phyloP scores from a whole-genome alignment of 192 early-diverging fungal species.

The Backusella parvicylindrica region DNA sequence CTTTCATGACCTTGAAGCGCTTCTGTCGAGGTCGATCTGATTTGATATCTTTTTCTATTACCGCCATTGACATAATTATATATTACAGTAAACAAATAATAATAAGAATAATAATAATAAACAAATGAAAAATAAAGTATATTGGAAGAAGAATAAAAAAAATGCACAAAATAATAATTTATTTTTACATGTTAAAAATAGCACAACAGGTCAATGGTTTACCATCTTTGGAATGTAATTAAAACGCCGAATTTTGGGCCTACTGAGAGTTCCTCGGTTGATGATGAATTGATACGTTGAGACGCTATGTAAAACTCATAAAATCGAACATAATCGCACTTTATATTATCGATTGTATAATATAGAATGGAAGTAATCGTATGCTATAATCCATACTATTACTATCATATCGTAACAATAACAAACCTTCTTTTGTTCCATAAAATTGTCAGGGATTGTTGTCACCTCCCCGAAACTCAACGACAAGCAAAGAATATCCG shows the following conservation, averaged over 20 bases:
- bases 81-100: not conserved
- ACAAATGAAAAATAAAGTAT: not conserved
- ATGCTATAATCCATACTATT: no score
- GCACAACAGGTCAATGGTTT: not conserved
- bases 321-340: no score
- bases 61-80: not conserved
- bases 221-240: not conserved
- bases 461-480: no score
- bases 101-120: not conserved
- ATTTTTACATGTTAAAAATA: not conserved
- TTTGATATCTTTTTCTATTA: not conserved
- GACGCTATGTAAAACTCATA: not conserved
- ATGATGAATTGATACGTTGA: not conserved
- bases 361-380: no score
- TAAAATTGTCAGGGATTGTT: no score
- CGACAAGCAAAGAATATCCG: no score
- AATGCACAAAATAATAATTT: not conserved
- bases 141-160: no score
- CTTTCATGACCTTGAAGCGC: constrained; percentile 32
- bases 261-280: not conserved
- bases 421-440: no score
- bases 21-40: constrained; percentile 15
- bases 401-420: no score
- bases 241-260: not conserved
- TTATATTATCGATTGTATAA: no score